Evolutionary conservation across 495 filamentous ascomycete genomes (phyloP).

Genomic region (Talaromyces borbonicus): DNA sequence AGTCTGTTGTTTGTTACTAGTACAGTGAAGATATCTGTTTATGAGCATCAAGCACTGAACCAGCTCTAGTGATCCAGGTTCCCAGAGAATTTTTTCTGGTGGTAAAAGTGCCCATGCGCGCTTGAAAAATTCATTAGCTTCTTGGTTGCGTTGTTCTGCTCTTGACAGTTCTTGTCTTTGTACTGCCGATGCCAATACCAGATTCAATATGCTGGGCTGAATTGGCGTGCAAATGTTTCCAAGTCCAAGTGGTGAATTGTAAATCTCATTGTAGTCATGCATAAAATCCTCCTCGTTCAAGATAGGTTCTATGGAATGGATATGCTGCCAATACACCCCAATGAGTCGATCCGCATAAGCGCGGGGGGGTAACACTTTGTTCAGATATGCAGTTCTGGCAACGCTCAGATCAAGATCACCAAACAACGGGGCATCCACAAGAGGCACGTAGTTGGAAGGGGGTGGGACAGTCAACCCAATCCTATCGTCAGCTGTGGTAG

Average conservation of each 20-base stretch:
- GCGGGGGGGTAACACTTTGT: conserved; percentile 12
- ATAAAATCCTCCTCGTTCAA: conserved; percentile 11
- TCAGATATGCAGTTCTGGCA: not conserved
- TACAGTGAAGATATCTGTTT: conserved; percentile 24
- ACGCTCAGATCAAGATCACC: conserved; percentile 10
- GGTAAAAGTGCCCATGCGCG: conserved; percentile 16
- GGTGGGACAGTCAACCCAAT: conserved; percentile 5
- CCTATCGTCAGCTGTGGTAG: conserved; percentile 14
- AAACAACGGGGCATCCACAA: conserved; percentile 20
- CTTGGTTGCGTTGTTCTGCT: conserved; percentile 9
- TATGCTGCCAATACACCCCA: conserved; percentile 14
- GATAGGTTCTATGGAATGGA: conserved; percentile 14
- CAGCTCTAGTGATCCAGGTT: conserved; percentile 16
- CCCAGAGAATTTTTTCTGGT: conserved; percentile 16
- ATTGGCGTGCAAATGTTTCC: not conserved
- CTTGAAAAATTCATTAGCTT: conserved; percentile 14
- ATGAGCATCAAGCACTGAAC: conserved; percentile 21
- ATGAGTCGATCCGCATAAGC: conserved; percentile 13
- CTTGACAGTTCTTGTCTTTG: conserved; percentile 15
- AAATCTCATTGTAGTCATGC: conserved; percentile 7
- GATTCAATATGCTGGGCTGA: conserved; percentile 13
- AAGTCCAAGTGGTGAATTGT: not conserved
- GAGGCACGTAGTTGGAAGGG: conserved; percentile 10
- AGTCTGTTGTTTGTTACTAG: conserved; percentile 19
- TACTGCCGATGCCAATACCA: conserved; percentile 15